These are phyloP conservation scores for Talaromyces sp. DNA, from an alignment of 2,329 filamentous ascomycete genomes.

Conservation along the genomic window DNA sequence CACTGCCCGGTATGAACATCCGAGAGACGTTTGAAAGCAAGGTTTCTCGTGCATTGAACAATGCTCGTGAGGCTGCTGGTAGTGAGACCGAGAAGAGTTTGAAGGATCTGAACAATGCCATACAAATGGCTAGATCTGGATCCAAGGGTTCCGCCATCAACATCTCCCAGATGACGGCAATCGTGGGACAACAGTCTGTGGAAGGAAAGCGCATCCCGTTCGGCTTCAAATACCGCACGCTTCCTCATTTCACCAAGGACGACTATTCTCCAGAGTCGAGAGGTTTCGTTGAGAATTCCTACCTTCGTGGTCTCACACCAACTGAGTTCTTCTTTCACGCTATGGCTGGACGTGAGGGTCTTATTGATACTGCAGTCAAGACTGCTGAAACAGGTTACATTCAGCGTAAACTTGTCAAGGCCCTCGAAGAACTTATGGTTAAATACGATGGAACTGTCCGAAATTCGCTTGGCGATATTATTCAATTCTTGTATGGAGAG, in stretches of 20 bases:
- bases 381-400: constrained; percentile 99
- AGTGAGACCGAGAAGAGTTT: constrained; percentile 85
- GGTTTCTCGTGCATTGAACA: constrained; percentile 90
- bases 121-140: constrained; percentile 91
- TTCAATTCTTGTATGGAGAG: constrained; percentile 97
- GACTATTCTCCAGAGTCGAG: constrained; percentile 96
- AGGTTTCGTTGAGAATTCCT: constrained; percentile 98
- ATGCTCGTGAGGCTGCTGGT: constrained; percentile 93
- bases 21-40: constrained; percentile 98
- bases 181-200: constrained; percentile 96
- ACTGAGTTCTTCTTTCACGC: constrained; percentile 99
- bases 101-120: constrained; percentile 94
- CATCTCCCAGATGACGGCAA: constrained; percentile 98
- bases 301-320: constrained; percentile 89
- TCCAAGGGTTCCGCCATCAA: constrained; percentile 99
- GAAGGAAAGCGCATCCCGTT: constrained; percentile 99
- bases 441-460: constrained; percentile 97
- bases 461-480: constrained; percentile 92
- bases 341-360: constrained; percentile 99
- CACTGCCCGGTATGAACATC: constrained; percentile 96
- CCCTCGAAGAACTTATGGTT: constrained; percentile 93
- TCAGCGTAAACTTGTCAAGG: constrained; percentile 95
- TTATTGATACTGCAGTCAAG: constrained; percentile 99
- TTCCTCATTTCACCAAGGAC: constrained; percentile 98
- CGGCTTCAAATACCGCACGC: constrained; percentile 95